Base-by-base conservation (phyloP, 208 protist species). In the Vickermania spadyakhi region DNA sequence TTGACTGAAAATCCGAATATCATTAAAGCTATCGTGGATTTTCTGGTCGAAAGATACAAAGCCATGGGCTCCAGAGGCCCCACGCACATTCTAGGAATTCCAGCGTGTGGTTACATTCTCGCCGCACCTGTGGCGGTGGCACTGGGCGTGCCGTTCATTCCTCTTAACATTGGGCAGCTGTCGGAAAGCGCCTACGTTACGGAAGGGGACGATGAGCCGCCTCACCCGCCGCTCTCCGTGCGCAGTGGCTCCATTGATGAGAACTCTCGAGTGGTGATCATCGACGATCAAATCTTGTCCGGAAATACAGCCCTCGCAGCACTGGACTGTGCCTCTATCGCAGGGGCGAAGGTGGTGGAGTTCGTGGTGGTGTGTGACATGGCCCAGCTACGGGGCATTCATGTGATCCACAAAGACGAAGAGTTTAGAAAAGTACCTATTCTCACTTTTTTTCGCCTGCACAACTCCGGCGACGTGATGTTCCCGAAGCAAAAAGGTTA, bases 221-320 rank as follows among this genome's bases (percentile, higher is more conserved):
- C 61, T 4, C 1, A 70, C 29, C 67, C 68, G 1, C 68, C 73
- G 11, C 72, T 89, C 49, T 67, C 72, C 1, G 67, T 94, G 21
- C 77, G 84, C 29, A 56, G 82, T 25, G 70, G 72, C 42, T 84
- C 80, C 67, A 79, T 96, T 62, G 55, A 65, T 27, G 58, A 27
- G 26, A 61, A 57, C 30, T 80, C 84, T 0, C 83, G 86, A 25
- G 82, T 94, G 18, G 56, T 95, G 7, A 66, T 95, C n/a, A 74
- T 95, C 25, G 91, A 96, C 65, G 88, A 96, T 65, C 86, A 94
- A 29, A 94, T 94, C 51, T 80, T 80, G 0, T 76, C 75, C n/a
- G 86, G 88, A 2, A 51, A 67, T n/a, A 91, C 81, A 11, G 75
- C 84, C 60, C 69, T 70, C 21, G 60, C 86, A 2, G 86, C 80